Conservation (phyloP, 202 grass and related monocot genomes). For the Setaria viridis region DNA sequence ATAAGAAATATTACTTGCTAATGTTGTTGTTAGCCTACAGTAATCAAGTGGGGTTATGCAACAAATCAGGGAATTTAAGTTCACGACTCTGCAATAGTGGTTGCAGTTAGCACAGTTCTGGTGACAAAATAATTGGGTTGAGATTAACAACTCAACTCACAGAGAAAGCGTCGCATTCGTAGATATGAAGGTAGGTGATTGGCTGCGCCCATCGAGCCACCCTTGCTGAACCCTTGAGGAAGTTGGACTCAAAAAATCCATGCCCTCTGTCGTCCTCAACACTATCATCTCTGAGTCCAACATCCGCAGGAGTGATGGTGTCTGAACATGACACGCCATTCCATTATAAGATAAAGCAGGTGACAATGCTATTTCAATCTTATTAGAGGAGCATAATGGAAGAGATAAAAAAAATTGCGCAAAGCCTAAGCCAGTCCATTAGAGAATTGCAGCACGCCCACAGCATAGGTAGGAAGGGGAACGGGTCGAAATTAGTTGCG, state of each 20-base stretch:
- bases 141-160: slow-evolving; percentile 47
- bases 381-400: neutral
- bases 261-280: slow-evolving; percentile 77
- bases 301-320: slow-evolving; percentile 75
- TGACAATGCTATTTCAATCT: neutral
- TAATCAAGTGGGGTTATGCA: no score
- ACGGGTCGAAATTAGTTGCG: no score
- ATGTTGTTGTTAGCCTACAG: no score
- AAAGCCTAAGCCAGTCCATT: no score
- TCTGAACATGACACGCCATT: slow-evolving; percentile 59
- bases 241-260: slow-evolving; percentile 75
- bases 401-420: no score
- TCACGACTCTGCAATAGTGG: neutral
- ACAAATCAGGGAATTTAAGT: no score
- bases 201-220: slow-evolving; percentile 77
- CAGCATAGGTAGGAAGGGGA: neutral
- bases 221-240: slow-evolving; percentile 61
- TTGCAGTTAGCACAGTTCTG: slow-evolving; percentile 1
- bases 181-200: slow-evolving; percentile 91
- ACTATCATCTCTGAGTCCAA: slow-evolving; percentile 69
- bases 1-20: no score
- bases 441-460: neutral
- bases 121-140: neutral
- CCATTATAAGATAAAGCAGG: neutral
- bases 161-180: slow-evolving; percentile 75